Evolutionary conservation across 768 basidiomycete species (phyloP).

Genomic region (Podaxis rugospora): DNA sequence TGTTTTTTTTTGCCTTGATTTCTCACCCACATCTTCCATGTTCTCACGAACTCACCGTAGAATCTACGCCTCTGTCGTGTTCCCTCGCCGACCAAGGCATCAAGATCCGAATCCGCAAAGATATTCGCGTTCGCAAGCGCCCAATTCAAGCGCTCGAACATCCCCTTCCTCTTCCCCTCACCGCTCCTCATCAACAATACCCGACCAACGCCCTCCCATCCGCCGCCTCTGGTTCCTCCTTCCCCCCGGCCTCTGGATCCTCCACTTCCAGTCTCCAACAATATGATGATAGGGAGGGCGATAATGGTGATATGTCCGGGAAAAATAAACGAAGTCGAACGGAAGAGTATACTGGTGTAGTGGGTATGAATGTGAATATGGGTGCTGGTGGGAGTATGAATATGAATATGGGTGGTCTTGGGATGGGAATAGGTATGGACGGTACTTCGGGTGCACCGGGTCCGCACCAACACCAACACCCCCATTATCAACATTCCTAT

Average conservation of each 20-base stretch:
- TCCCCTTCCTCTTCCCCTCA: constrained; percentile 21
- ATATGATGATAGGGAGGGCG: constrained; percentile 22
- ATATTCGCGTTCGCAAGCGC: constrained; percentile 79
- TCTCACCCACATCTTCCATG: background rate
- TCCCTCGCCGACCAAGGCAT: constrained; percentile 94
- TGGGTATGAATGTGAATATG: constrained; percentile 18
- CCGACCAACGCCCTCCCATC: constrained; percentile 22
- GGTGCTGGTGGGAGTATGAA: background rate
- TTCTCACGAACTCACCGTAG: constrained; percentile 31
- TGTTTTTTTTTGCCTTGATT: background rate
- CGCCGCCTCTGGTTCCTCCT: background rate
- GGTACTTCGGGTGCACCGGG: constrained; percentile 8
- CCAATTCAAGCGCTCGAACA: constrained; percentile 40
- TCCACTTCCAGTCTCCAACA: background rate
- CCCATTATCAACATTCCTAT: constrained; percentile 8
- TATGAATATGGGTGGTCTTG: background rate
- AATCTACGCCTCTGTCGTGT: constrained; percentile 84
- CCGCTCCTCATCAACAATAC: constrained; percentile 16
- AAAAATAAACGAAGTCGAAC: constrained; percentile 33
- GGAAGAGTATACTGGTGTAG: constrained; percentile 21
- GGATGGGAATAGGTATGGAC: constrained; percentile 19
- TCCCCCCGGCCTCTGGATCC: background rate
- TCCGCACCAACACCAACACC: constrained; percentile 20
- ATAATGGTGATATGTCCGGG: constrained; percentile 20
- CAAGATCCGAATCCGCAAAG: constrained; percentile 91